Evolutionary conservation across 2,329 filamentous ascomycete genomes (phyloP), one percentile per base, ranked within the genome.

Genomic region (Fonsecaea pedrosoi): DNA sequence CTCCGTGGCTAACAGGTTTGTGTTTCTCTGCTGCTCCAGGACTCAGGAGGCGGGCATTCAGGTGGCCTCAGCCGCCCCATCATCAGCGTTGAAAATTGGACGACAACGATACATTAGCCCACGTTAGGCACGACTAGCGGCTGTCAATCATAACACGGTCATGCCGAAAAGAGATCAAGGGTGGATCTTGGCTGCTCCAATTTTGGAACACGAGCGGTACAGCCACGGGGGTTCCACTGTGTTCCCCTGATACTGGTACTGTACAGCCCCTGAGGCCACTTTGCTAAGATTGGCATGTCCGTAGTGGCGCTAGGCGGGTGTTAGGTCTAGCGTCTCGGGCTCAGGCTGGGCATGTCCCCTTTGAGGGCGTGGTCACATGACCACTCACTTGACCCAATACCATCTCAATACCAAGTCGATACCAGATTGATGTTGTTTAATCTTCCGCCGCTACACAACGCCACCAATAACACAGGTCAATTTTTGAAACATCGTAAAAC

Each of bases 281-380:
- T 66, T 18, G 18, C 65, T 66, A 56, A 70, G 56, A 70, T 62
- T 70, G 66, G 68, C 45, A 70, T 66, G 63, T 70, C 68, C 68
- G 68, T 70, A 70, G 68, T 58, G 59, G 32, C 18, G 21, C 13
- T 15, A 42, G 34, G 42, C 15, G 6, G 45, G 2, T 40, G 53
- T 62, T 54, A 10, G 25, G 62, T 45, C 42, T 63, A 15, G 35
- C 25, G 13, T 40, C 30, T 37, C 25, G 3, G 9, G 3, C 8
- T 8, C 7, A 8, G 21, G 25, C 21, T 12, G 18, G 10, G 13
- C 12, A 10, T 48, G 7, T 10, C n/a, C 8, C 7, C 1, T 8
- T 8, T 8, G 5, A 48, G 6, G 6, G 18, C 8, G 42, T 21
- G 42, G 12, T 50, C 45, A 50, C 45, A 30, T 50, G 45, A 25